Conservation (phyloP, 106 monocot genomes). For the Allium sativum region DNA sequence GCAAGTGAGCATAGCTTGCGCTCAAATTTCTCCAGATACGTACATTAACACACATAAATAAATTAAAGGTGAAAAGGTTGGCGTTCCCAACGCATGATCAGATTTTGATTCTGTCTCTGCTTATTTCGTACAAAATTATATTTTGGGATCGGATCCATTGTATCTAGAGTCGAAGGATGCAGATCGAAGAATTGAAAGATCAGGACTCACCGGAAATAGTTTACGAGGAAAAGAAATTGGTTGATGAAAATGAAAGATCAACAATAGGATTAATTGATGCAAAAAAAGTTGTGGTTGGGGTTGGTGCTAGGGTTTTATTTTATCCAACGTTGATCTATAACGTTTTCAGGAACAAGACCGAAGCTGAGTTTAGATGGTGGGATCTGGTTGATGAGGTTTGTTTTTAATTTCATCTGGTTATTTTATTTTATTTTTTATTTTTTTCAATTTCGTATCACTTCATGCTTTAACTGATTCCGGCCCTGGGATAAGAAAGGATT, state of each 20-base stretch:
- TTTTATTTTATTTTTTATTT: background rate
- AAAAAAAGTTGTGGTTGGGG: constrained; percentile 59
- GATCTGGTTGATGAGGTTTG: constrained; percentile 71
- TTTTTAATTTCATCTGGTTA: background rate
- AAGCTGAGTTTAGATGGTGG: constrained; percentile 91
- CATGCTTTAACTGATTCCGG: too few species aligned
- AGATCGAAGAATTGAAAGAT: constrained; percentile 20
- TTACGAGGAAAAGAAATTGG: background rate
- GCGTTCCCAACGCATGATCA: background rate
- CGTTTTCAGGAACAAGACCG: constrained; percentile 60
- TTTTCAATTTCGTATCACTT: background rate
- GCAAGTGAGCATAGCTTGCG: constrained; percentile 8
- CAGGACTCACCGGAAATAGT: constrained; percentile 1
- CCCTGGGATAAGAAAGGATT: too few species aligned
- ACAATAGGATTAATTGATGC: constrained; percentile 11
- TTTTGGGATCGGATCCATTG: background rate
- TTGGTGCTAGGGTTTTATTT: constrained; percentile 73
- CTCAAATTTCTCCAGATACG: background rate
- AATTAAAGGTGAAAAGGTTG: background rate
- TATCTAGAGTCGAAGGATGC: constrained; percentile 11
- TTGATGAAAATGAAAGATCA: constrained; percentile 6
- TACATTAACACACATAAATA: background rate
- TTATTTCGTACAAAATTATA: background rate
- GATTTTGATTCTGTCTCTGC: background rate
- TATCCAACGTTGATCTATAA: constrained; percentile 89